Conservation (phyloP, 768 basidiomycete genomes). For the Nidularia sp. region DNA sequence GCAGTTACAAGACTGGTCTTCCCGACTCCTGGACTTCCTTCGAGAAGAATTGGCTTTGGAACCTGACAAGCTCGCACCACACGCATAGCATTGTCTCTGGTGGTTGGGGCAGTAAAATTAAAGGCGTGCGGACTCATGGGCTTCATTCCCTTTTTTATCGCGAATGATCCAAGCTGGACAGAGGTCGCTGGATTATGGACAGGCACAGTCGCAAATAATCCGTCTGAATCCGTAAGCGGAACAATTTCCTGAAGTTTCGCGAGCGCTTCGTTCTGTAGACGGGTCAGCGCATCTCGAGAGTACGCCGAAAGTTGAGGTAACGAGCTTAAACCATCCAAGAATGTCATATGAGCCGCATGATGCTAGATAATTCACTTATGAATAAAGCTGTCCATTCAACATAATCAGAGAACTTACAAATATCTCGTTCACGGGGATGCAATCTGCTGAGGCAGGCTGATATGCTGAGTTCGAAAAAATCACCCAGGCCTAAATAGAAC, state of each 20-base stretch:
- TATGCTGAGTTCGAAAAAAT: slow-evolving; percentile 73
- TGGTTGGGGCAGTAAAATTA: slow-evolving; percentile 86
- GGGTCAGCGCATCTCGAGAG: slow-evolving; percentile 51
- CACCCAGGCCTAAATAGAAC: slow-evolving; percentile 75
- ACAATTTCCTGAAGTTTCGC: slow-evolving; percentile 52
- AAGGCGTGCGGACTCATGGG: slow-evolving; percentile 42
- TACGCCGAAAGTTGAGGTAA: slow-evolving; percentile 69
- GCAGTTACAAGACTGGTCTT: slow-evolving; percentile 94
- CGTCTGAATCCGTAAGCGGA: slow-evolving; percentile 33
- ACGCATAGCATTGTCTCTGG: slow-evolving; percentile 81
- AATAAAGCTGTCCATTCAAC: not conserved
- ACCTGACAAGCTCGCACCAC: slow-evolving; percentile 89
- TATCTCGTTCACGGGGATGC: slow-evolving; percentile 43
- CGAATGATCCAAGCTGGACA: slow-evolving; percentile 72
- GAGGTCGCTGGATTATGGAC: slow-evolving; percentile 25
- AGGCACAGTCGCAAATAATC: slow-evolving; percentile 17
- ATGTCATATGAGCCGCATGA: slow-evolving; percentile 90
- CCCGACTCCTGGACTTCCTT: slow-evolving; percentile 97
- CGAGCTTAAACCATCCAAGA: slow-evolving; percentile 84
- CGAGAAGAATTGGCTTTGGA: slow-evolving; percentile 86
- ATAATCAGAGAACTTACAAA: slow-evolving; percentile 53
- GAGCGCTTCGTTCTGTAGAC: slow-evolving; percentile 58
- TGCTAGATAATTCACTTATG: slow-evolving; percentile 41
- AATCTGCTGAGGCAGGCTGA: slow-evolving; percentile 16
- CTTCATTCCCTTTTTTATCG: slow-evolving; percentile 55